Evolutionary conservation across 2,329 filamentous ascomycete species (phyloP).

Genomic region (Sporothrix humicola): DNA sequence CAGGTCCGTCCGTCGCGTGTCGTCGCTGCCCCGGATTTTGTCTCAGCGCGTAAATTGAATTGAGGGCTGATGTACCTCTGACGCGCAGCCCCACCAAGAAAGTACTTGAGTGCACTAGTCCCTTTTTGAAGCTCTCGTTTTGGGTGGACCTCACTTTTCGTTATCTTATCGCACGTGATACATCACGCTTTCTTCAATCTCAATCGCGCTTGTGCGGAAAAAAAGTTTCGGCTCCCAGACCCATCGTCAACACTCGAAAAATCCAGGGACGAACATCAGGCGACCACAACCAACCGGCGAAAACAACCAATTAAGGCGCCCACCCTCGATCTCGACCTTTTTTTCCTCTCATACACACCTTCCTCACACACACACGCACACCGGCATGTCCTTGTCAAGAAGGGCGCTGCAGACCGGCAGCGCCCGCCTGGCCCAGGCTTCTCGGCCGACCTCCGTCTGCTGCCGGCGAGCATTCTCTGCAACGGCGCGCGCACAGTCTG

Average conservation of each 20-base stretch:
- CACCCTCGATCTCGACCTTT: neutral
- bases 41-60: constrained; percentile 20
- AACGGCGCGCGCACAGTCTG: neutral
- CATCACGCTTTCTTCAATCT: neutral
- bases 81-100: neutral
- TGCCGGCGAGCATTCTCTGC: constrained; percentile 22
- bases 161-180: constrained; percentile 30
- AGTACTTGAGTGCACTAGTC: neutral
- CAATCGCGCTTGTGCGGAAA: constrained; percentile 24
- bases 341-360: neutral
- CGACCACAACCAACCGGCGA: constrained; percentile 17
- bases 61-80: neutral
- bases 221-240: constrained; percentile 25
- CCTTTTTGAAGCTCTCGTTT: neutral
- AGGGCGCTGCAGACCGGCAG: constrained; percentile 44
- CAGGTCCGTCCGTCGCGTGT: neutral
- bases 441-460: neutral
- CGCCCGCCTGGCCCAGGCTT: constrained; percentile 26
- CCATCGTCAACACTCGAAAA: constrained; percentile 10
- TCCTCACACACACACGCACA: neutral
- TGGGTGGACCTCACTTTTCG: neutral
- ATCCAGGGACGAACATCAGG: constrained; percentile 3
- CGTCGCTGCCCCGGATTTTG: constrained; percentile 16
- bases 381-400: constrained; percentile 35
- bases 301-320: neutral